phyloP scores from a whole-genome alignment of 2,329 filamentous ascomycete species.

The Ploettnerulaceae sp. region DNA sequence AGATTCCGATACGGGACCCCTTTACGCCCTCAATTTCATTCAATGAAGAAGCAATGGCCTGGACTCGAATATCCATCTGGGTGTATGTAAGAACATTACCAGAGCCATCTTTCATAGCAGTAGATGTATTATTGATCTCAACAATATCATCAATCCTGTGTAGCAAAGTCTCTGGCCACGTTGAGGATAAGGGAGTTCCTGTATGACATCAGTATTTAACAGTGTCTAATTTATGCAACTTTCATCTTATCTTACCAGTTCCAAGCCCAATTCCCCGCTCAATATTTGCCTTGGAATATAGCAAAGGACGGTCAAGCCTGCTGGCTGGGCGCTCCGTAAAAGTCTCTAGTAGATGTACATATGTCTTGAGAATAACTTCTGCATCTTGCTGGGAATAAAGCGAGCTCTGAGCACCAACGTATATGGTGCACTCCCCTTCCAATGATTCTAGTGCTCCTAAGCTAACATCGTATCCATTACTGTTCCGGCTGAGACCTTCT shows the following conservation, averaged over 20 bases:
- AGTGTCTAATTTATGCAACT: too few species aligned
- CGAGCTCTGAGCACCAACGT: slow-evolving; percentile 1
- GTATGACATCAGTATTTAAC: slow-evolving; percentile 7
- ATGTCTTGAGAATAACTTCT: slow-evolving; percentile 1
- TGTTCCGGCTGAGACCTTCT: neutral
- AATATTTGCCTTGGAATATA: neutral
- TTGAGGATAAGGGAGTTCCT: slow-evolving; percentile 11
- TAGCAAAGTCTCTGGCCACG: slow-evolving; percentile 12
- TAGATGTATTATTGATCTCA: neutral
- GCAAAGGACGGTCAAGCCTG: neutral
- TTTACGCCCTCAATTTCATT: neutral
- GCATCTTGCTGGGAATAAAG: neutral
- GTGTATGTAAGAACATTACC: slow-evolving; percentile 33
- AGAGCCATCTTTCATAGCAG: slow-evolving; percentile 11
- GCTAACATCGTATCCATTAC: slow-evolving; percentile 15
- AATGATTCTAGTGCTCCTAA: slow-evolving; percentile 19
- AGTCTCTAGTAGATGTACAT: neutral
- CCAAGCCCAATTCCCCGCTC: neutral
- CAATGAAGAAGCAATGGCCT: slow-evolving; percentile 33
- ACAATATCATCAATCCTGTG: slow-evolving; percentile 19
- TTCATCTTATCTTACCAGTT: neutral
- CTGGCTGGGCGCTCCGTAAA: neutral
- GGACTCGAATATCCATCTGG: slow-evolving; percentile 32
- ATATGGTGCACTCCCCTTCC: slow-evolving; percentile 1
- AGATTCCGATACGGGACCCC: neutral